phyloP scores from a whole-genome alignment of 2,329 filamentous ascomycete genomes.

The Claviceps lovelessii region DNA sequence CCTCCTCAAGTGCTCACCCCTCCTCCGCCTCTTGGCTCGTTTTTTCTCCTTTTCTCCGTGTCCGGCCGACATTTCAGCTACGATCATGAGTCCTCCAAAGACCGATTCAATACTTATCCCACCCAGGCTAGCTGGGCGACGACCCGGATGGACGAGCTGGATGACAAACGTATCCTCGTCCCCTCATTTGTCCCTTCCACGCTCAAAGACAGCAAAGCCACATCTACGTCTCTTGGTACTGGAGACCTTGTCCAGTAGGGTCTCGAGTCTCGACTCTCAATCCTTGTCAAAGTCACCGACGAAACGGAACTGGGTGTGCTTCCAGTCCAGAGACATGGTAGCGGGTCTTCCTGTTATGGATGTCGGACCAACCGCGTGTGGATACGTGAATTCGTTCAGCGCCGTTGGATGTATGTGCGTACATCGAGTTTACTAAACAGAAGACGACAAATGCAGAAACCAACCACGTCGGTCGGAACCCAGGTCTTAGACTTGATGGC shows the following conservation, averaged over 20 bases:
- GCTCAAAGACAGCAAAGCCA: background rate
- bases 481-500: background rate
- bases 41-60: background rate
- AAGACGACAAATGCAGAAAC: background rate
- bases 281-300: slow-evolving; percentile 1
- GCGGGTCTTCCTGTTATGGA: background rate
- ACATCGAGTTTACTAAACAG: background rate
- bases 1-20: background rate
- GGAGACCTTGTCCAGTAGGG: slow-evolving; percentile 1
- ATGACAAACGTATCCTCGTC: background rate
- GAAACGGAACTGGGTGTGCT: slow-evolving; percentile 5
- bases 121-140: background rate
- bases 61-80: background rate
- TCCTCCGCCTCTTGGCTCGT: background rate
- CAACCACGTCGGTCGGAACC: background rate
- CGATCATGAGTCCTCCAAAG: background rate
- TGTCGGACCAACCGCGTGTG: background rate
- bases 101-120: background rate
- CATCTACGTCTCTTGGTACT: background rate
- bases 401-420: background rate
- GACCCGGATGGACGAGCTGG: background rate
- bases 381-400: background rate
- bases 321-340: slow-evolving; percentile 3
- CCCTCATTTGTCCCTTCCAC: background rate
- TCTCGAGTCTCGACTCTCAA: background rate